phyloP scores from a whole-genome alignment of 2,329 filamentous ascomycete genomes.

The Nemania bipapillata region DNA sequence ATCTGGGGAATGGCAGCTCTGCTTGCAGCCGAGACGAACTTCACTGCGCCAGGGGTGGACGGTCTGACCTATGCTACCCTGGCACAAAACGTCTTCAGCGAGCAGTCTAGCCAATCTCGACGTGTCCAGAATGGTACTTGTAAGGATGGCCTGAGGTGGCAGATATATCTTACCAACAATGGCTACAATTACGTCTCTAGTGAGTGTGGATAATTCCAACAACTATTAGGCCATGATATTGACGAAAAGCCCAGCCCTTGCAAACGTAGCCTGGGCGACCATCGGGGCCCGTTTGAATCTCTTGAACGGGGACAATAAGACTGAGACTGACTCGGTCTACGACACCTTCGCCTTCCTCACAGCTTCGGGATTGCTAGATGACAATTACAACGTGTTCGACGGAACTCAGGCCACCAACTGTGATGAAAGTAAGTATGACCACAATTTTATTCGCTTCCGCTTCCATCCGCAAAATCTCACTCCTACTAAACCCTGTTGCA shows the following conservation, averaged over 20 bases:
- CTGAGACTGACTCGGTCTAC: conserved; percentile 68
- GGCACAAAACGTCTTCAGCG: conserved; percentile 71
- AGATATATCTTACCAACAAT: conserved; percentile 67
- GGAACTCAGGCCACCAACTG: conserved; percentile 57
- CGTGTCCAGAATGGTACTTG: conserved; percentile 65
- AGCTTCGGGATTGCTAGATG: conserved; percentile 57
- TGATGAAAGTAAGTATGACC: conserved; percentile 45
- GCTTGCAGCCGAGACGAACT: conserved; percentile 68
- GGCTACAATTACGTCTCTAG: conserved; percentile 61
- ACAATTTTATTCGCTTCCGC: not conserved
- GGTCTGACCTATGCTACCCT: conserved; percentile 68
- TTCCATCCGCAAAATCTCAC: not conserved
- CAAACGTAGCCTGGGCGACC: conserved; percentile 59
- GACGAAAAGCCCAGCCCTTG: conserved; percentile 46
- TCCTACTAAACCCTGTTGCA: conserved; percentile 1
- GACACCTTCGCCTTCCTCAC: conserved; percentile 64
- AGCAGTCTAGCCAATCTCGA: conserved; percentile 57
- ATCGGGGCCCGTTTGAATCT: conserved; percentile 67
- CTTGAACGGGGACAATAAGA: conserved; percentile 67
- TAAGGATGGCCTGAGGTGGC: conserved; percentile 72
- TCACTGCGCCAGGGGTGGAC: conserved; percentile 60
- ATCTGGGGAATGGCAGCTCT: conserved; percentile 74
- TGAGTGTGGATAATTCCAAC: conserved; percentile 32
- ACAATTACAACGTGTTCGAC: conserved; percentile 59
- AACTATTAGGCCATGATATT: not conserved